Evolutionary conservation across 2,329 filamentous ascomycete genomes (phyloP).

Genomic region (Fusarium sp.): DNA sequence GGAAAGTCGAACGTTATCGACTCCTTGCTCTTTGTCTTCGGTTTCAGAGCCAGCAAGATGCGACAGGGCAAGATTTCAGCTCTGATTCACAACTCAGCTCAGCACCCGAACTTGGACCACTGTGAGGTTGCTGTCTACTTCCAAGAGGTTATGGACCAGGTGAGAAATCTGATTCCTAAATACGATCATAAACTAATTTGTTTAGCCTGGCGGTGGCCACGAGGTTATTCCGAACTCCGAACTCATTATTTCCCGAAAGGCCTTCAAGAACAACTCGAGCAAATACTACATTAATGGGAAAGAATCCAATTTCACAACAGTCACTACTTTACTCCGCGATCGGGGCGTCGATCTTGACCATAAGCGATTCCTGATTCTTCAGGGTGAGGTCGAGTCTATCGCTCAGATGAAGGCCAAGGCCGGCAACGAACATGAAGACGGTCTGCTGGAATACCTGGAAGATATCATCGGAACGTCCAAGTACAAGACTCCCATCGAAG

Average conservation of each 20-base stretch:
- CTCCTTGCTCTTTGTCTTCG: constrained; percentile 97
- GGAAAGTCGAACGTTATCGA: constrained; percentile 99
- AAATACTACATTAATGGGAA: constrained; percentile 97
- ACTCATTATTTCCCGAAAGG: constrained; percentile 88
- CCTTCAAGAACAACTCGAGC: constrained; percentile 98
- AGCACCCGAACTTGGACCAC: constrained; percentile 84
- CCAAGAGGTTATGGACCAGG: constrained; percentile 90
- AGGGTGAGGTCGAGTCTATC: constrained; percentile 98
- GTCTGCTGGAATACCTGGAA: constrained; percentile 94
- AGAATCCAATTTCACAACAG: constrained; percentile 90
- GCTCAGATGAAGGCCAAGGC: constrained; percentile 99
- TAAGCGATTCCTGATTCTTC: constrained; percentile 96
- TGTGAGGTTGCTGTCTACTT: constrained; percentile 99
- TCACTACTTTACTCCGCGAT: constrained; percentile 87
- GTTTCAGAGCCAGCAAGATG: constrained; percentile 99
- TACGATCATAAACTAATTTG: constrained; percentile 45
- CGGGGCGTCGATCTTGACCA: constrained; percentile 96
- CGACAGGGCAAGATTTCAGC: constrained; percentile 98
- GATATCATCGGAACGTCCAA: constrained; percentile 99
- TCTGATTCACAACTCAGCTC: constrained; percentile 95
- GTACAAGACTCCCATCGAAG: constrained; percentile 97
- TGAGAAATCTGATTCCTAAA: constrained; percentile 50
- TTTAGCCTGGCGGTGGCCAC: constrained; percentile 75
- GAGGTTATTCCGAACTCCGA: constrained; percentile 86
- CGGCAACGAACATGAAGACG: constrained; percentile 93